Conservation (phyloP, 2,329 filamentous ascomycete species). For the Ceratocystis papillata region DNA sequence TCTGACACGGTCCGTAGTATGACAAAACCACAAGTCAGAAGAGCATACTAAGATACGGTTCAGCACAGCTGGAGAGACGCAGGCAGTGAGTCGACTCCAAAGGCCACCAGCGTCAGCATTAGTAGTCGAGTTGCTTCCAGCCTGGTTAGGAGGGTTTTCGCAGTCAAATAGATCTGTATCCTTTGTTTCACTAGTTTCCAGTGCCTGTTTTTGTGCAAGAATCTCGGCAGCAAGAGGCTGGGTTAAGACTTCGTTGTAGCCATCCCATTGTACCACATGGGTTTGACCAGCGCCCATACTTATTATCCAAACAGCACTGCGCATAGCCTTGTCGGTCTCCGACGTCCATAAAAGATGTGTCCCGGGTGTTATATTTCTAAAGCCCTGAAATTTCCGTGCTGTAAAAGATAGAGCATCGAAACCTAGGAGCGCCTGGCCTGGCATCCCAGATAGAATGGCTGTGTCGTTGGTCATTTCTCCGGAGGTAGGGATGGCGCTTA, state of each 20-base stretch:
- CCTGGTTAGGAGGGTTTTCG: constrained; percentile 29
- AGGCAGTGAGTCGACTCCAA: constrained; percentile 44
- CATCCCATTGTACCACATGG: constrained; percentile 46
- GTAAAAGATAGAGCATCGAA: constrained; percentile 43
- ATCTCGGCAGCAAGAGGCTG: constrained; percentile 37
- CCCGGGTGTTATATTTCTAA: constrained; percentile 45
- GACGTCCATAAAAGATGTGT: constrained; percentile 51
- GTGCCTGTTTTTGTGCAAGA: constrained; percentile 22
- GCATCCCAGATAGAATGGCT: constrained; percentile 33
- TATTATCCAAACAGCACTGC: constrained; percentile 49
- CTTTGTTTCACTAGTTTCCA: neutral
- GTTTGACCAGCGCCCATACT: constrained; percentile 32
- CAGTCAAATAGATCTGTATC: constrained; percentile 38
- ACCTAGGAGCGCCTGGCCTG: constrained; percentile 42
- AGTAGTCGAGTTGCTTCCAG: constrained; percentile 25
- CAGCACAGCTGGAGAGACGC: constrained; percentile 39
- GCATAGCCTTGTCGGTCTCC: constrained; percentile 38
- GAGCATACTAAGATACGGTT: constrained; percentile 38
- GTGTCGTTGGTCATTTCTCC: constrained; percentile 1
- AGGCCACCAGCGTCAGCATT: constrained; percentile 31
- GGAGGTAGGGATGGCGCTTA: neutral
- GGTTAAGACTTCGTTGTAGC: constrained; percentile 43
- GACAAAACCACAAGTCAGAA: constrained; percentile 40
- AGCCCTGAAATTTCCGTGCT: constrained; percentile 40
- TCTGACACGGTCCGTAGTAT: constrained; percentile 43